These are phyloP conservation scores for Ascoidea asiatica DNA, from an alignment of 805 yeast genomes.

Conservation along the genomic window DNA sequence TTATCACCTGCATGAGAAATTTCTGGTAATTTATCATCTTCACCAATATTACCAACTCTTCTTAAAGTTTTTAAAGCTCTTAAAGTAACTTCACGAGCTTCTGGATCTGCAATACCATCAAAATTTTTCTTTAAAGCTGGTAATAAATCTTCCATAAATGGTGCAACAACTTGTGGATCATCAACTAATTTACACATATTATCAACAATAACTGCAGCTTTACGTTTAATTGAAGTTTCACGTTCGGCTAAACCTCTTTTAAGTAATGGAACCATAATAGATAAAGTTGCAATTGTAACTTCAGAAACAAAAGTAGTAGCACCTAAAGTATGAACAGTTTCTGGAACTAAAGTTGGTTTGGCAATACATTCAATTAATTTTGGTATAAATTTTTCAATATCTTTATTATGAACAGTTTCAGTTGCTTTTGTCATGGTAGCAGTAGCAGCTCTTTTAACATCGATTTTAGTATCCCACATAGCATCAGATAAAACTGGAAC, in stretches of 20 bases:
- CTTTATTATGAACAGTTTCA: constrained; percentile 98
- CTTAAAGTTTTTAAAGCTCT: constrained; percentile 95
- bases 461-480: constrained; percentile 99
- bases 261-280: constrained; percentile 98
- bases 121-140: constrained; percentile 94
- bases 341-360: constrained; percentile 94
- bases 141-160: constrained; percentile 88
- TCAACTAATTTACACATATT: constrained; percentile 99
- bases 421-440: constrained; percentile 93
- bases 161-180: constrained; percentile 99
- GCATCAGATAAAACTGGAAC: constrained; percentile 98
- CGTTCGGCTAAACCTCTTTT: constrained; percentile 99
- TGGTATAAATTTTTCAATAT: constrained; percentile 98
- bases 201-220: constrained; percentile 98
- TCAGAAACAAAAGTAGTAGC: constrained; percentile 99
- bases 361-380: constrained; percentile 94
- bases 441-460: constrained; percentile 94
- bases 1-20: constrained; percentile 98
- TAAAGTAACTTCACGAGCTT: constrained; percentile 96
- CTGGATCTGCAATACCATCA: constrained; percentile 98
- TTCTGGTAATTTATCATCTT: constrained; percentile 85
- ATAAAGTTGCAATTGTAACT: constrained; percentile 98
- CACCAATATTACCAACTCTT: constrained; percentile 97
- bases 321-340: constrained; percentile 97
- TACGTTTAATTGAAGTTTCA: constrained; percentile 98